Percentiles rank a stretch among this genome's conserved stretches.
Conservation (phyloP, 1,284 basidiomycete species). For the Boletus nobilissimus region DNA sequence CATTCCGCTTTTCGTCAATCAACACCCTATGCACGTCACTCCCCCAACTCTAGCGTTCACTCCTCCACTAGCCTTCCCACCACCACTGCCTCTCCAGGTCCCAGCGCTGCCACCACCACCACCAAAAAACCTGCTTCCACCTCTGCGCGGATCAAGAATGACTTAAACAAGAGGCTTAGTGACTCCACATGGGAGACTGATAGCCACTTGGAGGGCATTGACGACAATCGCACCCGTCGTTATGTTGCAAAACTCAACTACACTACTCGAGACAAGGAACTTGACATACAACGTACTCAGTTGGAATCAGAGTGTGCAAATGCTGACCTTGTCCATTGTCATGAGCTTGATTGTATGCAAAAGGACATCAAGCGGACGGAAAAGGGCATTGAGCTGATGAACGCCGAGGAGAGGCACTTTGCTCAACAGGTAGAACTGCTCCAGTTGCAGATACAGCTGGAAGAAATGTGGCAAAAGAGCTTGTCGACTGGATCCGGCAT, state of each 20-base stretch:
- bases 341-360: neutral
- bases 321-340: neutral
- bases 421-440: neutral
- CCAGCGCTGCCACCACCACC: neutral
- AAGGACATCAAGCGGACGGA: neutral
- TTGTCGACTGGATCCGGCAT: too few species aligned
- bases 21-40: too few species aligned
- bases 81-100: neutral
- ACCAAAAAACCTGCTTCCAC: neutral
- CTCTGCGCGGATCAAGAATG: neutral
- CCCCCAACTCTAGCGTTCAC: too few species aligned
- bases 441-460: neutral
- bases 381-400: neutral
- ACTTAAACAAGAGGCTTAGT: too few species aligned
- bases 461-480: neutral
- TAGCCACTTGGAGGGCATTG: neutral
- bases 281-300: neutral
- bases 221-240: neutral
- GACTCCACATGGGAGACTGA: neutral
- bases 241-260: neutral
- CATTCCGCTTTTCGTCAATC: too few species aligned
- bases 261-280: neutral
- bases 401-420: neutral
- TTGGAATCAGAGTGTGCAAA: neutral
- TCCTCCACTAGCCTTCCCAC: too few species aligned